Evolutionary conservation across 2,329 filamentous ascomycete species (phyloP), one percentile per base, ranked within the genome.

Genomic region (Chaetomiaceae sp.): DNA sequence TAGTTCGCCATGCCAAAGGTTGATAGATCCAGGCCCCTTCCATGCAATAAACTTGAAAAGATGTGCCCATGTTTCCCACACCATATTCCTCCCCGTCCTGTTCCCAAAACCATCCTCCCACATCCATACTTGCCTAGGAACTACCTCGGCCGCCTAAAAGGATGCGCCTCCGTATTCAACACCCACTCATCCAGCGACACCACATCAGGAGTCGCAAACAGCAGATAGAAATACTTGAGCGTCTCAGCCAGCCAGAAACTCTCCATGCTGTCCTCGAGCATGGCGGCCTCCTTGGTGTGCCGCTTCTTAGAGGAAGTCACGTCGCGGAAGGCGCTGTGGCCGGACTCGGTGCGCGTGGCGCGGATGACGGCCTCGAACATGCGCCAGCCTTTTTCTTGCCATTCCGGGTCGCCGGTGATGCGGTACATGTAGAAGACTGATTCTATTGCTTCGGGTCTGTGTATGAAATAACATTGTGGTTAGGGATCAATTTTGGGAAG

Each of bases 241-340:
- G 90, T 96, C 76, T 96, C 91, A 3, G 88, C 88, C 56, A 90
- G 76, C 89, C 91, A 96, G 70, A 95, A 95, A 65, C 87, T 91
- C 73, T 95, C 87, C 88, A 92, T 91, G 61, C 77, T 75, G 67
- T 91, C 81, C 15, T 58, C 47, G 45, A 42, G 37, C 29, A n/a
- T 6, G 15, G 1, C 15, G 15, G 17, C 23, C 12, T 17, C 33
- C 12, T 42, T 27, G 12, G 22, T 29, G 8, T 47, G 39, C 22
- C 9, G n/a, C 4, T 49, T 44, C n/a, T 48, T 48, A 11, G 42
- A 38, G 2, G 27, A 7, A 7, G 58, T 54, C 12, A 91, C 85
- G 64, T 89, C 81, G 44, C 76, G 70, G 51, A 94, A 81, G 34
- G 87, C 88, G 11, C 82, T 85, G 71, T 90, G 83, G 8, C 84